phyloP scores from a whole-genome alignment of 129 eudicot genomes.

The Chrysanthemum makinoi region DNA sequence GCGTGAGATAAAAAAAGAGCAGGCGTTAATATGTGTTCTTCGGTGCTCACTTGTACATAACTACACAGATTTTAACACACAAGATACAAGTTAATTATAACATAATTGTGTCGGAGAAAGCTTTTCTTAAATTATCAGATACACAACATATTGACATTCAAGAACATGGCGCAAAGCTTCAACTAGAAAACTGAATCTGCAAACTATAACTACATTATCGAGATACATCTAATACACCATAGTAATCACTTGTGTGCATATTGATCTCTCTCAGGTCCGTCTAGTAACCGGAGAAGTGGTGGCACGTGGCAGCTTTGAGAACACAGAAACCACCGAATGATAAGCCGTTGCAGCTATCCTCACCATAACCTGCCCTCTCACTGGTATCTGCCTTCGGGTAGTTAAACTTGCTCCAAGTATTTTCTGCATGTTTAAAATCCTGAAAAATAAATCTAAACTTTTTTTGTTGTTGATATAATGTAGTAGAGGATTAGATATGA shows the following conservation, averaged over 20 bases:
- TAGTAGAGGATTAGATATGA: constrained; percentile 21
- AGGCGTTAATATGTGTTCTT: background rate
- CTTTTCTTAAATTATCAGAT: constrained; percentile 18
- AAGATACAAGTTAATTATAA: background rate
- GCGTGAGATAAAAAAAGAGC: background rate
- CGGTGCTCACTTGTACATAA: constrained; percentile 6
- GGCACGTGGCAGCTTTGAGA: constrained; percentile 29
- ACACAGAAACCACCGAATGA: constrained; percentile 45
- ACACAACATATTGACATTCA: constrained; percentile 13
- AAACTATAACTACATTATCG: constrained; percentile 5
- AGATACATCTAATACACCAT: constrained; percentile 13
- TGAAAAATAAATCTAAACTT: constrained; percentile 5
- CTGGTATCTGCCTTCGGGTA: constrained; percentile 45
- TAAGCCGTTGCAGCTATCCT: constrained; percentile 60
- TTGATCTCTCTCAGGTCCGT: background rate
- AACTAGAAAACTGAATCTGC: background rate
- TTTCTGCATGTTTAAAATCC: constrained; percentile 33
- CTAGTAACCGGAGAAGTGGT: constrained; percentile 2
- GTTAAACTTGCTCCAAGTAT: constrained; percentile 28
- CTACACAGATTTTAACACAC: background rate
- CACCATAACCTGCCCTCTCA: constrained; percentile 65
- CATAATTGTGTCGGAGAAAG: background rate
- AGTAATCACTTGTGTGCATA: constrained; percentile 12
- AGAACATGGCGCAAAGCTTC: constrained; percentile 1
- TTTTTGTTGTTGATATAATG: constrained; percentile 17